Conservation (phyloP, 2,329 filamentous ascomycete species). For the Dactylella cylindrospora region DNA sequence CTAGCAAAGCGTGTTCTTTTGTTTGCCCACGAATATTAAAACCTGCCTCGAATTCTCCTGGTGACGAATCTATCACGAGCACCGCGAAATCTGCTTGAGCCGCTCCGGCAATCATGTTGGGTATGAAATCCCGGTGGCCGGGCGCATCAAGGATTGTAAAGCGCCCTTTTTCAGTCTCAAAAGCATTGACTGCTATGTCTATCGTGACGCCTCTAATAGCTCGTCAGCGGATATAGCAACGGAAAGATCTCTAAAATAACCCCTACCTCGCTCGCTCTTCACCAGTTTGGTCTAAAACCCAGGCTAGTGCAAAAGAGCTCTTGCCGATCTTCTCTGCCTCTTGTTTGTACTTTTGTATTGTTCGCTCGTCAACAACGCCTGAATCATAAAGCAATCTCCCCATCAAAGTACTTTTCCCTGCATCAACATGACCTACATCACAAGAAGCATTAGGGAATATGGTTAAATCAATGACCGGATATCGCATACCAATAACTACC, state of each 20-base stretch:
- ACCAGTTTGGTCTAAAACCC: conserved; percentile 89
- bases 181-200: conserved; percentile 91
- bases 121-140: conserved; percentile 92
- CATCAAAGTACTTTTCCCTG: conserved; percentile 97
- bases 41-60: conserved; percentile 89
- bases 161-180: conserved; percentile 79
- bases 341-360: conserved; percentile 81
- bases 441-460: conserved; percentile 46
- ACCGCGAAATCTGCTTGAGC: conserved; percentile 96
- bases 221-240: neutral
- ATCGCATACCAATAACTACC: conserved; percentile 78
- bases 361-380: conserved; percentile 81
- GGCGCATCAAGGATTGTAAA: conserved; percentile 97
- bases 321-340: conserved; percentile 92
- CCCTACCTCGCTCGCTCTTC: conserved; percentile 70
- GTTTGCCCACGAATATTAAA: conserved; percentile 78
- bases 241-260: neutral
- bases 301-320: conserved; percentile 91
- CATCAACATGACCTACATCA: conserved; percentile 83
- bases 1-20: conserved; percentile 84
- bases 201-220: conserved; percentile 79
- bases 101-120: conserved; percentile 97
- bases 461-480: conserved; percentile 1
- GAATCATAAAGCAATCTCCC: conserved; percentile 87
- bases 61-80: conserved; percentile 86